A percentile compares a stretch with the other conserved stretches of the same genome.
phyloP scores from a whole-genome alignment of 306 rosid genomes.

The Pterocarpus santalinus region DNA sequence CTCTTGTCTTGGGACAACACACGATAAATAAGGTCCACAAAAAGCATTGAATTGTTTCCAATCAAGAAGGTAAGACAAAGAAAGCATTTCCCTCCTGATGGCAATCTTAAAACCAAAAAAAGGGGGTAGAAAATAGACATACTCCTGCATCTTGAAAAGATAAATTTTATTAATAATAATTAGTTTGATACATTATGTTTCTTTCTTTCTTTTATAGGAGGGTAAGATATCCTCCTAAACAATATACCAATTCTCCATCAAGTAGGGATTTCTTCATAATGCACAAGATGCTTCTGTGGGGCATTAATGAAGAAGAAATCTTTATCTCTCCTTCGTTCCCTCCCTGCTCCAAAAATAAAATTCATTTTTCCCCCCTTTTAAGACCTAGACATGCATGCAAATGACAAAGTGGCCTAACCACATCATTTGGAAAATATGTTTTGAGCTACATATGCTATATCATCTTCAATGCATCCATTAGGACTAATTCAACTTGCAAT shows the following conservation, averaged over 20 bases:
- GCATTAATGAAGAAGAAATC: background rate
- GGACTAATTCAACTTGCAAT: slow-evolving; percentile 16
- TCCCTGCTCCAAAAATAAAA: background rate
- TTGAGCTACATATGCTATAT: background rate
- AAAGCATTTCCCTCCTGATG: too few relatives aligned
- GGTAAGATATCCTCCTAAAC: background rate
- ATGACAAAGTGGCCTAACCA: background rate
- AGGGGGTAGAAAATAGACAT: background rate
- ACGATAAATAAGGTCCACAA: too few relatives aligned
- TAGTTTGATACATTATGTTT: too few relatives aligned
- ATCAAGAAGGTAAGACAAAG: background rate
- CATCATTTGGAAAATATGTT: slow-evolving; percentile 22
- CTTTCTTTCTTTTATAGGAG: background rate
- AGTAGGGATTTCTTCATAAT: background rate
- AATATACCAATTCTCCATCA: slow-evolving; percentile 24
- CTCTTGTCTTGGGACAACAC: too few relatives aligned
- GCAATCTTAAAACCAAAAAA: too few relatives aligned
- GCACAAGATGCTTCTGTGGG: slow-evolving; percentile 28
- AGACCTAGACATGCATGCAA: slow-evolving; percentile 34
- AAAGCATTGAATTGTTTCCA: background rate
- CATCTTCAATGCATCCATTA: slow-evolving; percentile 14
- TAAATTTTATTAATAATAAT: too few relatives aligned
- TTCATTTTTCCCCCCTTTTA: slow-evolving; percentile 10
- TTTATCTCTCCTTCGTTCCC: slow-evolving; percentile 9
- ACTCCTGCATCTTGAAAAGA: background rate